phyloP scores from a whole-genome alignment of 768 basidiomycete genomes.

The Calocera viscosa region DNA sequence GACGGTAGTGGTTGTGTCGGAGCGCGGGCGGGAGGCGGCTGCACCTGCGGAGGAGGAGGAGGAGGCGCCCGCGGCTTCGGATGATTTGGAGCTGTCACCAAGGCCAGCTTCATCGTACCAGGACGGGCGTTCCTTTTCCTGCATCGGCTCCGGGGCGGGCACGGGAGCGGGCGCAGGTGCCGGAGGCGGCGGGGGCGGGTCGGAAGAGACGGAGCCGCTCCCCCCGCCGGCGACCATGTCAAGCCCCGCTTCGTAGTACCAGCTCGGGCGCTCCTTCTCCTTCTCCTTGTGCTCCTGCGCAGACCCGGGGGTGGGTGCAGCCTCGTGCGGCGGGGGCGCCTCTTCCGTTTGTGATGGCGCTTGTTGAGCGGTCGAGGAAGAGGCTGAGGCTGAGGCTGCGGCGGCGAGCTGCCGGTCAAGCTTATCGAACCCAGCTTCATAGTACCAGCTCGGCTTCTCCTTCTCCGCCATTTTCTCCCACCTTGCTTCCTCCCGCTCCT shows the following conservation, averaged over 20 bases:
- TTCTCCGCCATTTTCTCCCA: not conserved
- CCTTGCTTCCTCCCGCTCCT: not conserved
- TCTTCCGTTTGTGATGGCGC: not conserved
- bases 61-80: not conserved
- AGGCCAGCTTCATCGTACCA: slow-evolving; percentile 26
- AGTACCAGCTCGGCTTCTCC: not conserved
- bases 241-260: not conserved
- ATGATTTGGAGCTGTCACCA: slow-evolving; percentile 9
- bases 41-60: not conserved
- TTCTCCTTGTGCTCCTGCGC: not conserved
- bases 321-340: not conserved
- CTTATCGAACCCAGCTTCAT: not conserved
- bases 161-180: not conserved
- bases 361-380: too few species aligned
- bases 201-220: not conserved
- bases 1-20: not conserved
- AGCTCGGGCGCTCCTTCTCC: not conserved
- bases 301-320: not conserved
- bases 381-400: not conserved
- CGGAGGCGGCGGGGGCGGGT: not conserved
- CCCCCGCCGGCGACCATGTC: not conserved
- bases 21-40: not conserved
- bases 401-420: not conserved
- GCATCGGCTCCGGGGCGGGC: not conserved
- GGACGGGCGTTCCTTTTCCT: slow-evolving; percentile 22